Evolutionary conservation across 2,329 filamentous ascomycete genomes (phyloP).

Genomic region (Biscogniauxia sp.): DNA sequence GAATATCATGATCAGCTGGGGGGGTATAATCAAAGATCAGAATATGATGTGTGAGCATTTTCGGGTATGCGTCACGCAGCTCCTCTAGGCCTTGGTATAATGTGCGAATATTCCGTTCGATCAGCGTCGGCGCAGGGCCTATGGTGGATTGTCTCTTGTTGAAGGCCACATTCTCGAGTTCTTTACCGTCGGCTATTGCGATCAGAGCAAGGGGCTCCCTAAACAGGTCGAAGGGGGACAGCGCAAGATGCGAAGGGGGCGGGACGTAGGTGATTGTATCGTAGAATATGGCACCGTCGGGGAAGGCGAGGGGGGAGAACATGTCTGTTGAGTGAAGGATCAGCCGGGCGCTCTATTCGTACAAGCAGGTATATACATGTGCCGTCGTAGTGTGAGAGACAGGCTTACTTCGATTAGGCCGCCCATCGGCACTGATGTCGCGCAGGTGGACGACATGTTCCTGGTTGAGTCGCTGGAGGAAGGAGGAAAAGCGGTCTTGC

Average conservation of each 20-base stretch:
- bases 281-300: constrained; percentile 82
- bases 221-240: constrained; percentile 88
- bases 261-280: constrained; percentile 79
- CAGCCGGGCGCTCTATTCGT: constrained; percentile 9
- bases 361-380: background rate
- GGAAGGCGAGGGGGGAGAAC: constrained; percentile 90
- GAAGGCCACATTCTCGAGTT: constrained; percentile 56
- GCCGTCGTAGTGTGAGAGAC: background rate
- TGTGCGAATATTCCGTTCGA: constrained; percentile 56
- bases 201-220: constrained; percentile 81
- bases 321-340: constrained; percentile 60
- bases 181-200: constrained; percentile 77
- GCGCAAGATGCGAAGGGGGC: constrained; percentile 72
- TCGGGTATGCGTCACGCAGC: constrained; percentile 69
- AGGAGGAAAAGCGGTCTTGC: constrained; percentile 73
- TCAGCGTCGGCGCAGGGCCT: constrained; percentile 47
- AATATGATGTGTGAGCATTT: constrained; percentile 73
- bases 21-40: constrained; percentile 73
- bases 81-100: constrained; percentile 68
- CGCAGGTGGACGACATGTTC: constrained; percentile 81
- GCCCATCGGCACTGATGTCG: constrained; percentile 80
- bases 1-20: constrained; percentile 46
- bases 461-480: constrained; percentile 72
- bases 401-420: constrained; percentile 75
- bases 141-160: constrained; percentile 54